These are phyloP conservation scores for Pythium monospermum DNA, from an alignment of 352 stramenopile species.

Conservation along the genomic window DNA sequence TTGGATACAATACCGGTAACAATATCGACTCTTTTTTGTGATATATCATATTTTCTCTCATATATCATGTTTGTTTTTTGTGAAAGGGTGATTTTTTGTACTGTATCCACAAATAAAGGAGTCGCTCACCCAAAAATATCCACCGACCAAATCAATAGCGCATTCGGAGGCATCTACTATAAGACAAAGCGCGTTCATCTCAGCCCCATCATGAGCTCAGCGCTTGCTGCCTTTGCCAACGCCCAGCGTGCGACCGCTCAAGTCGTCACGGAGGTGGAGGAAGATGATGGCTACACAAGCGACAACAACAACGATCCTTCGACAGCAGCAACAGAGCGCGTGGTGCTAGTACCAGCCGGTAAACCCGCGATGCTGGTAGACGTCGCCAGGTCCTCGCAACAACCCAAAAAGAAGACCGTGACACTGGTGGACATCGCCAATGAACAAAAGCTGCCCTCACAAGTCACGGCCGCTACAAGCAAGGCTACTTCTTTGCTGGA, in stretches of 20 bases:
- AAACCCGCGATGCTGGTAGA: not conserved
- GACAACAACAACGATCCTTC: slow-evolving; percentile 1
- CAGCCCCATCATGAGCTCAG: slow-evolving; percentile 15
- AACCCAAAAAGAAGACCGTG: not conserved
- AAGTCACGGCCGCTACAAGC: not conserved
- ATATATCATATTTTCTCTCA: too few relatives aligned
- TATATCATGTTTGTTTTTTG: too few relatives aligned
- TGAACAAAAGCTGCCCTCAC: slow-evolving; percentile 13
- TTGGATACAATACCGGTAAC: too few relatives aligned
- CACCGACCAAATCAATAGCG: too few relatives aligned
- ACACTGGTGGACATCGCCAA: slow-evolving; percentile 35
- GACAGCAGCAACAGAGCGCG: too few relatives aligned
- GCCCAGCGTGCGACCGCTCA: not conserved
- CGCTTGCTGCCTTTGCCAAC: slow-evolving; percentile 17
- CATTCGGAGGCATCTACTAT: too few relatives aligned
- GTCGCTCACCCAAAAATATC: too few relatives aligned
- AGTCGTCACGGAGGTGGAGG: slow-evolving; percentile 2
- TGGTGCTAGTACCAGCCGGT: not conserved
- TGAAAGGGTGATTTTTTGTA: too few relatives aligned
- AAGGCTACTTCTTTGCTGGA: slow-evolving; percentile 16
- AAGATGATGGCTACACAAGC: slow-evolving; percentile 7
- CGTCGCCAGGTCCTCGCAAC: slow-evolving; percentile 4
- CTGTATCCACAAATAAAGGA: too few relatives aligned
- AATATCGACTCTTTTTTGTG: too few relatives aligned
- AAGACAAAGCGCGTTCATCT: too few relatives aligned